Base-by-base conservation (phyloP, 805 yeast genomes). In the Candida corydali region DNA sequence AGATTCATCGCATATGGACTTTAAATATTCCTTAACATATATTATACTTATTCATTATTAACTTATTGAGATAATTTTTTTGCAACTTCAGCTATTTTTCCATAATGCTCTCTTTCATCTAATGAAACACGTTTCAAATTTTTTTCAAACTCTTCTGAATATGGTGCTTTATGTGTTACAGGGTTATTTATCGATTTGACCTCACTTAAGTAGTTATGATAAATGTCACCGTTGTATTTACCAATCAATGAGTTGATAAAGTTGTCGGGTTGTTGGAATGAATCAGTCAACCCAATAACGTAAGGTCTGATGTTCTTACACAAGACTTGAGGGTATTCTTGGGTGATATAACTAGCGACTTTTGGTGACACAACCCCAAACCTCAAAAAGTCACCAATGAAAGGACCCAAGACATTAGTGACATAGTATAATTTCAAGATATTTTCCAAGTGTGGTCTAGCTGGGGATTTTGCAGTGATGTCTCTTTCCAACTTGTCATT, bases 191-290 rank as follows among this genome's bases (percentile, higher is more conserved):
- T 50, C 7, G 41, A 40, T 48, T 72, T 70, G 41, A 81, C 82
- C 38, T 68, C 65, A 17, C 53, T 62, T 54, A 81, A 82, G 64
- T 87, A 87, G 57, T 84, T 79, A 53, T 80, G 79, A 64, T 87
- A 88, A 39, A 86, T 80, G 57, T 88, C 81, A 40, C 96, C 96
- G 49, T 84, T 79, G 60, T 73, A 81, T 39, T 69, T 72, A 32
- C 96, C 97, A 40, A 88, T 73, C 4, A 93, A 80, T 0, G 96
- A 79, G 57, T 87, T 85, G 53, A 88, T 72, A 65, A 83, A 75
- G 55, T 73, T 82, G 62, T 88, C 96, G 27, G 86, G 78, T 44
- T 83, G 72, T 60, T 82, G 78, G 70, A 88, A 88, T 1, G 94
- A 74, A 60, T 88, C 97, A 4, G 95, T 83, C 50, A 85, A 69